Base-by-base conservation (phyloP, 2,329 filamentous ascomycete species). In the Juglanconis juglandina region DNA sequence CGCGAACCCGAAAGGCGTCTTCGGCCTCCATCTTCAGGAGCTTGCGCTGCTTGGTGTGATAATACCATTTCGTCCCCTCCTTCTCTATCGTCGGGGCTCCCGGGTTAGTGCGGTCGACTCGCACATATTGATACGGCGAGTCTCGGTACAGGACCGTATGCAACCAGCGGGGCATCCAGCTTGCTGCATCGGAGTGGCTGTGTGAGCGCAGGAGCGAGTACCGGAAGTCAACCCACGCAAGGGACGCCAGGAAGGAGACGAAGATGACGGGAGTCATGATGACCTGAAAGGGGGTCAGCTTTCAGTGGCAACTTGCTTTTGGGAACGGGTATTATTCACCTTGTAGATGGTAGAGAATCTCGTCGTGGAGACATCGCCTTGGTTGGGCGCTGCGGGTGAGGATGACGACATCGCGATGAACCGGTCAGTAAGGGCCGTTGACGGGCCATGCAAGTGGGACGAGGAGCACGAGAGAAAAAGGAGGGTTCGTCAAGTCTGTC, bases 181-280 rank as follows among this genome's bases (percentile, higher is more conserved):
- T 65, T 44, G 62, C 58, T 56, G 63, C 68, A 53, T 71, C 65
- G 66, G 71, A 63, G 67, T 76, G 73, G 57, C 68, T 70, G 61
- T 73, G 73, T 56, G 74, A 75, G 72, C 86, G 78, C 71, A 78
- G 69, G 68, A 77, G 68, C 67, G 84, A 73, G 79, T 85, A 77
- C 60, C 78, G 78, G 54, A 80, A 75, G 74, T 90, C 87, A 48
- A 90, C 80, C 55, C 88, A 72, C 69, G 81, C 79, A 50, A 90
- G 81, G 2, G 87, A 89, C 64, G 89, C 50, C 47, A 91, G 71
- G 73, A 90, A 89, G 30, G 85, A 82, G 54, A 85, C 76, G 70
- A 89, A 83, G 64, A 85, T 79, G 63, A 90, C 66, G 7, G 88
- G 87, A 0, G 86, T 87, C 73, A 88, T 77, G 66, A 90, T 66